Conservation (phyloP, 2,329 filamentous ascomycete species). For the Cercospora sp. region DNA sequence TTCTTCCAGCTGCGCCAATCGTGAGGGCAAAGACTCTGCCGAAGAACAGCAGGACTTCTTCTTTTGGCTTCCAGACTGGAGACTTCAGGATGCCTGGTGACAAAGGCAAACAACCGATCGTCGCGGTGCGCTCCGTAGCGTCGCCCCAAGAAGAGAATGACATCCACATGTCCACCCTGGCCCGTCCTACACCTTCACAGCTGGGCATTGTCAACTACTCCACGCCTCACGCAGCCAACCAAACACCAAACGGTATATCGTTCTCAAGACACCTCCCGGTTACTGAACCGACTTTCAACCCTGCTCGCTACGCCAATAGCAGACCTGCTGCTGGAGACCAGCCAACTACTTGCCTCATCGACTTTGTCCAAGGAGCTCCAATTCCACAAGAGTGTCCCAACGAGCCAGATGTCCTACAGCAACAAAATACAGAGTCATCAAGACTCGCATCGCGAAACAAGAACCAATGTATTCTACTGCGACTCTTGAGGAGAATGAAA, state of each 20-base stretch:
- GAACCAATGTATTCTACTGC: background rate
- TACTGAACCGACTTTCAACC: background rate
- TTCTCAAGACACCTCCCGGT: background rate
- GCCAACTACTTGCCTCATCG: background rate
- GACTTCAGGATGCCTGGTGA: background rate
- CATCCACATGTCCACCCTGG: background rate
- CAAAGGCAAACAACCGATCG: background rate
- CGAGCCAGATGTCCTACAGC: background rate
- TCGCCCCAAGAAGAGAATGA: background rate
- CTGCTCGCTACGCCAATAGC: background rate
- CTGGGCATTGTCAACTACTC: background rate
- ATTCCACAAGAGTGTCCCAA: background rate
- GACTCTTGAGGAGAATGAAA: background rate
- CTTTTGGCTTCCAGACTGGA: background rate
- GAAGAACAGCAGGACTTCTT: background rate
- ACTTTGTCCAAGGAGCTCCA: background rate
- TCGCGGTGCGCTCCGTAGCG: background rate
- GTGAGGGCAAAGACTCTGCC: background rate
- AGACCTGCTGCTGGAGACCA: background rate
- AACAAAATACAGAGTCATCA: background rate
- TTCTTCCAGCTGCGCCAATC: background rate
- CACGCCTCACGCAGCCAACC: background rate
- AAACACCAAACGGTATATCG: background rate
- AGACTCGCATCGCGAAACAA: background rate
- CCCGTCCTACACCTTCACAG: background rate